Conservation (phyloP, 257 asterid genomes). For the Coffea eugenioides region DNA sequence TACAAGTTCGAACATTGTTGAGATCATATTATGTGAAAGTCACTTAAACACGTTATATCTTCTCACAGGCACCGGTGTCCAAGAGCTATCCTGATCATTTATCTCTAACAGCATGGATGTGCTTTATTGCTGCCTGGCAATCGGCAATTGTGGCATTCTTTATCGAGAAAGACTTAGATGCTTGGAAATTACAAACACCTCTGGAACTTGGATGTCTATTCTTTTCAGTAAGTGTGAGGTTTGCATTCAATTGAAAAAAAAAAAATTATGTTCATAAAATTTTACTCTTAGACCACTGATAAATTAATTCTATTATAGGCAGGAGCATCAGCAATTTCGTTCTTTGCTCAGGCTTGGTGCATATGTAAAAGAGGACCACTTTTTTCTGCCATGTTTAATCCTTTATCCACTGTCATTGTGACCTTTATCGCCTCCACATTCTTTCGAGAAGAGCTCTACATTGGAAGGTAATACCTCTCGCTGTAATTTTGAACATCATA, state of each 20-base stretch:
- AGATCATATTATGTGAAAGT: background rate
- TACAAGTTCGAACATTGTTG: background rate
- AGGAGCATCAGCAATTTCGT: constrained; percentile 40
- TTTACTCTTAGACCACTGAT: background rate
- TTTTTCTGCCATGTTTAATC: constrained; percentile 71
- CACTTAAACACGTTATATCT: background rate
- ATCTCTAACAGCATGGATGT: constrained; percentile 42
- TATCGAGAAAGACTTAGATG: constrained; percentile 25
- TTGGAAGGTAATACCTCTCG: constrained; percentile 52
- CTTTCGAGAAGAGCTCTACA: constrained; percentile 59
- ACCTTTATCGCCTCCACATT: constrained; percentile 50
- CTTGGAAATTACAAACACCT: constrained; percentile 34
- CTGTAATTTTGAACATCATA: background rate
- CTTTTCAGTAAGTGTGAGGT: constrained; percentile 28
- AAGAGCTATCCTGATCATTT: constrained; percentile 37
- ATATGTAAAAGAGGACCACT: constrained; percentile 56
- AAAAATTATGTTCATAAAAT: background rate
- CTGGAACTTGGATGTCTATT: constrained; percentile 27
- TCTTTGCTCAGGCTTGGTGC: constrained; percentile 69
- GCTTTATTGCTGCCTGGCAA: constrained; percentile 34
- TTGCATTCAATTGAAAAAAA: background rate
- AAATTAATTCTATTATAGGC: constrained; percentile 5
- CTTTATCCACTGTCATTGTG: constrained; percentile 51
- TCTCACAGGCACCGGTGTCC: constrained; percentile 30
- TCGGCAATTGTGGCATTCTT: constrained; percentile 25